A percentile compares a stretch with the other conserved stretches of the same genome.
phyloP scores from a whole-genome alignment of 2,329 filamentous ascomycete genomes.

The Diaporthe citriasiana region DNA sequence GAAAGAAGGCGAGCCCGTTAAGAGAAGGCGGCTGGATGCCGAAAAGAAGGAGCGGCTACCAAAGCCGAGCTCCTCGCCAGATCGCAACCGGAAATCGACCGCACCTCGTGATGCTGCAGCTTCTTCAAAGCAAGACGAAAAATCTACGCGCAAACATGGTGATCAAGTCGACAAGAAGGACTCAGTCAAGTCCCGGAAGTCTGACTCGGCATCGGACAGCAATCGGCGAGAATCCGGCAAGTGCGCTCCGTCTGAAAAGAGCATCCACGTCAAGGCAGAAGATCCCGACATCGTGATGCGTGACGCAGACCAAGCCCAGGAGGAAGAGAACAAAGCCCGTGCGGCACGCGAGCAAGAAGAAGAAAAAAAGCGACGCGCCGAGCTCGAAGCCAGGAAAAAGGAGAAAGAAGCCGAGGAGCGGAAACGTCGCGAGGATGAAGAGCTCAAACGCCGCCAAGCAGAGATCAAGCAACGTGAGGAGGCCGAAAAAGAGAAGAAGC shows the following conservation, averaged over 20 bases:
- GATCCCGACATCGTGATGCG: conserved; percentile 70
- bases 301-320: conserved; percentile 55
- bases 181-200: conserved; percentile 55
- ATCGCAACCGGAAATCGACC: conserved; percentile 61
- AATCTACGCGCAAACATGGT: conserved; percentile 54
- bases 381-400: conserved; percentile 48
- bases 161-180: conserved; percentile 59
- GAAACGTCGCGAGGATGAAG: conserved; percentile 53
- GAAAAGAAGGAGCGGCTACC: conserved; percentile 65
- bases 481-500: conserved; percentile 53
- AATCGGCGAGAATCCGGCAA: conserved; percentile 60
- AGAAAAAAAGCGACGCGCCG: conserved; percentile 49
- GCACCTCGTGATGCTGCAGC: conserved; percentile 56
- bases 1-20: conserved; percentile 68
- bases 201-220: conserved; percentile 51
- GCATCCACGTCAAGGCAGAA: conserved; percentile 71
- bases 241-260: conserved; percentile 60
- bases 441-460: conserved; percentile 42
- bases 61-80: conserved; percentile 60
- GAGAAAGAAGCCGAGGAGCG: conserved; percentile 51
- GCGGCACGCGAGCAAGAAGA: conserved; percentile 49
- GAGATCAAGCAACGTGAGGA: conserved; percentile 50
- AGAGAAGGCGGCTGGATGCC: conserved; percentile 69
- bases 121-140: conserved; percentile 49
- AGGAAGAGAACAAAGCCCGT: conserved; percentile 46